Conservation (phyloP, 139 green algal genomes). For the Parachlorella kessleri region DNA sequence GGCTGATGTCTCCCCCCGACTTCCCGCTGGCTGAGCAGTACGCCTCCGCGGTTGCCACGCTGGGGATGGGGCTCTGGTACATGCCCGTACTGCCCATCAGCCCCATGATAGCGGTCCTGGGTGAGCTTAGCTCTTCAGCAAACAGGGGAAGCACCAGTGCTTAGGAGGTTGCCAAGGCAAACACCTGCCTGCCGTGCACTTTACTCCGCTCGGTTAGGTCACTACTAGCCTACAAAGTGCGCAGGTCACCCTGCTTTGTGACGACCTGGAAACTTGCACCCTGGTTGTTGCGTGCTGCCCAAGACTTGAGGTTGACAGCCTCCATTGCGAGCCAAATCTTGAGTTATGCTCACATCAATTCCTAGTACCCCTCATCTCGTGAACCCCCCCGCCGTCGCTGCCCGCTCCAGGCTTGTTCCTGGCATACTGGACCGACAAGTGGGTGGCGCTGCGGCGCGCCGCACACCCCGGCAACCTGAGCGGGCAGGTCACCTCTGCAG, state of each 20-base stretch:
- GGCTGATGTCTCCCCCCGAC: constrained; percentile 38
- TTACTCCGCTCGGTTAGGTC: no score
- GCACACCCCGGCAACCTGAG: constrained; percentile 40
- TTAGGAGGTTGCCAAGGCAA: no score
- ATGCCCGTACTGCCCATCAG: constrained; percentile 58
- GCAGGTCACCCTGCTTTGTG: neutral
- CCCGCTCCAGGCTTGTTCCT: constrained; percentile 29
- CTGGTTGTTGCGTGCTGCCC: no score
- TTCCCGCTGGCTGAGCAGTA: constrained; percentile 59
- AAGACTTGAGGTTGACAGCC: no score
- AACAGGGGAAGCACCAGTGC: no score
- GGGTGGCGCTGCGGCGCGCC: constrained; percentile 32
- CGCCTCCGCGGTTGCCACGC: constrained; percentile 42
- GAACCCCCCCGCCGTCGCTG: neutral
- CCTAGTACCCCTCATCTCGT: no score
- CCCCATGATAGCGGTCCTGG: constrained; percentile 37
- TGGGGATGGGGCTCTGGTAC: constrained; percentile 55
- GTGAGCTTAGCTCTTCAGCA: no score
- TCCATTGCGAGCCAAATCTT: no score
- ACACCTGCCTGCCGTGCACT: no score
- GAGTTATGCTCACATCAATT: no score
- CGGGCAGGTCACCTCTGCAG: constrained; percentile 26
- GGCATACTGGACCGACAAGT: constrained; percentile 53
- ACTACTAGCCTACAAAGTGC: no score
- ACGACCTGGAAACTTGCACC: neutral